Base-by-base conservation (phyloP, 768 basidiomycete species). In the Termitomyces sp. region DNA sequence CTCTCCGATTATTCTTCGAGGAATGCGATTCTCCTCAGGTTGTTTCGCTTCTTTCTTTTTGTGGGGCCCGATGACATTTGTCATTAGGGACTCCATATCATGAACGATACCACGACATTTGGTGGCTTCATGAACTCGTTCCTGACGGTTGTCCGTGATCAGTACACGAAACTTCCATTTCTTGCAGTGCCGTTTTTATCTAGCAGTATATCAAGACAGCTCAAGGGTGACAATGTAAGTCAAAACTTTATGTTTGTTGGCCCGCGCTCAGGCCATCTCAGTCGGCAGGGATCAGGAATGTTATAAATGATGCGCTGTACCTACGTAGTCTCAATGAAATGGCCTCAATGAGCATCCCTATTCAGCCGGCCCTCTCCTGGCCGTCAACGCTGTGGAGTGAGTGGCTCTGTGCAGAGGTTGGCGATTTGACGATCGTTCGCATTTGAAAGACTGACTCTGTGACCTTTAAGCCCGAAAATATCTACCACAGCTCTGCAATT, bases 1-100 rank as follows among this genome's bases (percentile, higher is more conserved):
- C 83, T 12, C 73, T 91, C 51, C 79, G 90, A 17, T 71, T 77
- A 15, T 80, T 87, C 54, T 76, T 88, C 5, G 90, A 93, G 65
- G 89, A 90, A 61, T 89, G 87, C 64, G 80, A 91, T 65, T 78
- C 79, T 51, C 74, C 86, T 14, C 90, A 91, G 81, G 89, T 87
- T 60, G 53, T 50, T 28, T 33, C 49, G 26, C 31, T n/a, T 3
- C 23, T 33, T 28, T n/a, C 33, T 28, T n/a, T 17, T 46, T 19
- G 30, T 44, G 9, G 19, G 11, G 3, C 17, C 19, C 35, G 1
- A 43, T 41, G 17, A 21, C 45, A 9, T 5, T 55, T 1, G 8
- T 37, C 58, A 9, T 15, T 60, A 91, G 87, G 90, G 90, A 5
- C 59, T 90, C 14, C 89, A 92, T 72, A 66, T 88, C 48, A 77